A percentile compares a stretch with the other conserved stretches of the same genome.
These are phyloP conservation scores for Thermothielavioides terrestris DNA, from an alignment of 495 filamentous ascomycete genomes.

Conservation along the genomic window DNA sequence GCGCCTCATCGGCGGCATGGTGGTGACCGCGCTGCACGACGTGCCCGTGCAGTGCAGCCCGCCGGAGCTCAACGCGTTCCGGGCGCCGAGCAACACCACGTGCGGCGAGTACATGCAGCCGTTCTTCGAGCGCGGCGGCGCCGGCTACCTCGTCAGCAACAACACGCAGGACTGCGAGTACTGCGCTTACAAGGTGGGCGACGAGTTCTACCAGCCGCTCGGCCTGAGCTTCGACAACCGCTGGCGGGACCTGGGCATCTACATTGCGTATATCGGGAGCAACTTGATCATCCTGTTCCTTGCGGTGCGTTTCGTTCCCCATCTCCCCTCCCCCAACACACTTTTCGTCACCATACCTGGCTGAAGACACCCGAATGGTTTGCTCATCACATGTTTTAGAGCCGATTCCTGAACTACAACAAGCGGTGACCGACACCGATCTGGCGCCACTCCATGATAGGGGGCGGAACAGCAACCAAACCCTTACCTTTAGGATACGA, in stretches of 20 bases:
- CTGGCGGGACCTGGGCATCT: conserved; percentile 77
- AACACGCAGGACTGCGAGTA: conserved; percentile 58
- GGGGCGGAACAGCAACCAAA: no score
- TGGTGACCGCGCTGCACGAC: conserved; percentile 63
- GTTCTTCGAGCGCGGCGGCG: conserved; percentile 55
- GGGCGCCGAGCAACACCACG: conserved; percentile 48
- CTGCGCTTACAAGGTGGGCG: conserved; percentile 68
- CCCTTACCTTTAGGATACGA: no score
- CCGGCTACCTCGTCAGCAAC: conserved; percentile 62
- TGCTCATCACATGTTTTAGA: conserved; percentile 25
- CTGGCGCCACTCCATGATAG: no score
- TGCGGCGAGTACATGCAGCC: conserved; percentile 67
- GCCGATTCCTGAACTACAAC: conserved; percentile 59
- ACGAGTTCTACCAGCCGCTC: conserved; percentile 65
- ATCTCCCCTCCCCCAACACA: no score
- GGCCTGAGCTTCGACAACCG: conserved; percentile 54
- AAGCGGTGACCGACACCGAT: no score
- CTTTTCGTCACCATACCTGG: conserved; percentile 16
- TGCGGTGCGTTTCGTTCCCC: conserved; percentile 46
- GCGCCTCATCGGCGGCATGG: conserved; percentile 68
- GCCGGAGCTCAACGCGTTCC: conserved; percentile 53
- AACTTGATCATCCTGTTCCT: conserved; percentile 69
- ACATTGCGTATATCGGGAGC: conserved; percentile 60
- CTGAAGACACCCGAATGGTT: not conserved
- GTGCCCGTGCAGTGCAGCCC: conserved; percentile 49